A percentile compares a stretch with the other conserved stretches of the same genome.
Evolutionary conservation across 1,284 basidiomycete species (phyloP).

Genomic region (Cryptococcus sp.): DNA sequence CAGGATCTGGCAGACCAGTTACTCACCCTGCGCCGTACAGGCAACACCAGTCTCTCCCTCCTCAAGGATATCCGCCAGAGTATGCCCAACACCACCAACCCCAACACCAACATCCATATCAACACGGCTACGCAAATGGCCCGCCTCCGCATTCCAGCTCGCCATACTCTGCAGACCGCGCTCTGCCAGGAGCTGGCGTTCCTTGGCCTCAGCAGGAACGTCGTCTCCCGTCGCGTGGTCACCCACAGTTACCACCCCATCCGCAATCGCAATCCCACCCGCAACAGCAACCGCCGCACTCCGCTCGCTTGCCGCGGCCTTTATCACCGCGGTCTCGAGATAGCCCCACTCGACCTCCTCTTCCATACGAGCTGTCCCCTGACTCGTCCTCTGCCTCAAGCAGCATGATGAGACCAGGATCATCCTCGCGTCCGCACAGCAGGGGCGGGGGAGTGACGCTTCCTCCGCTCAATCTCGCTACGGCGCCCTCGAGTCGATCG

Average conservation of each 20-base stretch:
- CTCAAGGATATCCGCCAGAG: conserved; percentile 14
- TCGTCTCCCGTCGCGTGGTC: neutral
- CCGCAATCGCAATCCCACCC: neutral
- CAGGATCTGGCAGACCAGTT: conserved; percentile 8
- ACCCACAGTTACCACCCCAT: neutral
- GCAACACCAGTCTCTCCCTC: conserved; percentile 16
- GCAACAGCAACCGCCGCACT: neutral
- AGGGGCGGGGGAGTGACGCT: neutral
- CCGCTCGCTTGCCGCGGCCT: conserved; percentile 6
- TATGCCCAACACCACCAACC: conserved; percentile 1
- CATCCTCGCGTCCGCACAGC: conserved; percentile 7
- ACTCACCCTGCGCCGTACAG: conserved; percentile 13
- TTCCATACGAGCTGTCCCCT: conserved; percentile 1
- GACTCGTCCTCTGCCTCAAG: conserved; percentile 2
- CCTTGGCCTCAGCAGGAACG: conserved; percentile 17
- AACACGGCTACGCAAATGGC: neutral
- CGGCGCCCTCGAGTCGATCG: neutral
- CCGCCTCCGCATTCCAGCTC: neutral
- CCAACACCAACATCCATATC: neutral
- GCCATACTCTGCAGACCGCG: conserved; percentile 4
- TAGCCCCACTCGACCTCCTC: conserved; percentile 3
- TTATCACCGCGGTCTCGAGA: conserved; percentile 6
- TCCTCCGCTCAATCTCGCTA: conserved; percentile 2
- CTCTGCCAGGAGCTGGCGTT: neutral
- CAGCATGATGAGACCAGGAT: neutral